Evolutionary conservation across 108 stramenopile species (phyloP).

Genomic region (Cyclotella distinguenda): DNA sequence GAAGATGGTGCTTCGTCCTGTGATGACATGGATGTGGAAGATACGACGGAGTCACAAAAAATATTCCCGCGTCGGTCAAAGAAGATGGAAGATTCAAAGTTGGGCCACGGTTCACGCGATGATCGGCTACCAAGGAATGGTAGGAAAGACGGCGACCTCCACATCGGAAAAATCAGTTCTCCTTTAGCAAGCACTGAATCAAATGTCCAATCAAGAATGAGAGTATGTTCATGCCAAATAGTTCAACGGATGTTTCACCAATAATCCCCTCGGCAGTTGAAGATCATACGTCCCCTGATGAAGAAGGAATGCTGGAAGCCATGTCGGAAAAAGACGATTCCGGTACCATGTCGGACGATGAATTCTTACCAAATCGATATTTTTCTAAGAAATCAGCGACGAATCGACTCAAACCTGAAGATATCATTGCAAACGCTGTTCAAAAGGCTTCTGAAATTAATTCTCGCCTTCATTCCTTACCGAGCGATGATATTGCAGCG

Average conservation of each 20-base stretch:
- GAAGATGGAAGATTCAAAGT: no score
- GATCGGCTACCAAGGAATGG: no score
- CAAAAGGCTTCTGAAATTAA: not conserved
- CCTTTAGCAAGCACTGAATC: no score
- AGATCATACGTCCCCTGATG: conserved; percentile 8
- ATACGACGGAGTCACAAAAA: no score
- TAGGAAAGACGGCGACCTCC: no score
- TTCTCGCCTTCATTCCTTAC: not conserved
- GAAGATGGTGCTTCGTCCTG: not conserved
- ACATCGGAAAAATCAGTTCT: no score
- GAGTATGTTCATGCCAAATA: conserved; percentile 36
- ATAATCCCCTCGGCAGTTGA: not conserved
- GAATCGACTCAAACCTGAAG: not conserved
- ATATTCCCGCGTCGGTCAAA: no score
- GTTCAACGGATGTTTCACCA: not conserved
- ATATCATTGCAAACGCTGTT: not conserved
- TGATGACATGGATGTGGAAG: conserved; percentile 2
- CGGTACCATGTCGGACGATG: conserved; percentile 15
- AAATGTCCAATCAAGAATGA: no score
- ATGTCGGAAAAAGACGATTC: conserved; percentile 11
- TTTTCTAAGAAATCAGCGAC: not conserved
- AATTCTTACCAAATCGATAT: conserved; percentile 33
- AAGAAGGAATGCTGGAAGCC: no score
- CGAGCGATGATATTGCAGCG: no score
- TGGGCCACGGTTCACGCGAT: no score